These are phyloP conservation scores for Simplicillium aogashimaense DNA, from an alignment of 2,329 filamentous ascomycete species.

Conservation along the genomic window DNA sequence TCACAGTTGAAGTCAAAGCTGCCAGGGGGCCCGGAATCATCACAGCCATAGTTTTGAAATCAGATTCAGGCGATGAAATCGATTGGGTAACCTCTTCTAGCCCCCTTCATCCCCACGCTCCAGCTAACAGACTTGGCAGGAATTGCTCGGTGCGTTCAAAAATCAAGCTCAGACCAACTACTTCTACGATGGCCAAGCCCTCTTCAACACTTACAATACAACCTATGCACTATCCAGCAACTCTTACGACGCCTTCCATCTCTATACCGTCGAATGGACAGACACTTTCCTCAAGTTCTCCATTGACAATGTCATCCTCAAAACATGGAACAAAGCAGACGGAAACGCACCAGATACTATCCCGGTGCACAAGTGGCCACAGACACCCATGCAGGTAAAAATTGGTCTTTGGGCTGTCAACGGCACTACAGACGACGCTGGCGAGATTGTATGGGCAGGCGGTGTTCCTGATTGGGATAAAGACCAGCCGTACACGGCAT, in stretches of 20 bases:
- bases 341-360: constrained; percentile 19
- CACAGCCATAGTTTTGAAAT: constrained; percentile 67
- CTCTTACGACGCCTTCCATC: constrained; percentile 38
- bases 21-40: constrained; percentile 67
- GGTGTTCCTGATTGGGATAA: constrained; percentile 30
- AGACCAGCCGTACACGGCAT: constrained; percentile 13
- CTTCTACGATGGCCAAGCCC: constrained; percentile 56
- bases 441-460: constrained; percentile 59
- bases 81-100: constrained; percentile 16
- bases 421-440: constrained; percentile 32
- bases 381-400: constrained; percentile 60
- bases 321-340: constrained; percentile 18
- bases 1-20: constrained; percentile 59
- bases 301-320: constrained; percentile 36
- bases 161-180: constrained; percentile 72
- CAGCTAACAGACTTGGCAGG: constrained; percentile 7
- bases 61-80: constrained; percentile 71
- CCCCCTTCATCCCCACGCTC: not conserved
- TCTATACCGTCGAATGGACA: constrained; percentile 61
- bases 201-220: constrained; percentile 39
- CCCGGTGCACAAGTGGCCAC: constrained; percentile 44
- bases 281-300: constrained; percentile 46
- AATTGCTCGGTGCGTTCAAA: constrained; percentile 17
- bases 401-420: constrained; percentile 48
- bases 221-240: constrained; percentile 33